Base-by-base conservation (phyloP, 2,329 filamentous ascomycete genomes). In the Volutella citrinella region DNA sequence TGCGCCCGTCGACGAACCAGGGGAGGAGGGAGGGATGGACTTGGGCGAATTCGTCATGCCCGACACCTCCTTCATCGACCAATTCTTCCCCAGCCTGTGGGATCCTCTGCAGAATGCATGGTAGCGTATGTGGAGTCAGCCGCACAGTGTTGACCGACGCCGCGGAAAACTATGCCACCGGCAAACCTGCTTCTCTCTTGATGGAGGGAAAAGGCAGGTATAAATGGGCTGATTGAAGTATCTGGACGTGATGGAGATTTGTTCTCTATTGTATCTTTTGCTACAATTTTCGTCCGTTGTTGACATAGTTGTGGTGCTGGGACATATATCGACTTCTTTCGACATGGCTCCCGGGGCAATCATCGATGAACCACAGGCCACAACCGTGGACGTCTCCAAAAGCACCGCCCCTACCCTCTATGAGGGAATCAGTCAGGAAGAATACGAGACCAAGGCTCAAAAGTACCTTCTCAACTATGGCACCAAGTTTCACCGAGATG, bases 31-130 rank as follows among this genome's bases (percentile, higher is more conserved):
- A 7, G 22, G 39, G 16, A 37, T 43, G 5, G 45, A 52, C 13
- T 34, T 55, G 18, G 39, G 55, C 5, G 51, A 55, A 4, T 60
- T 59, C 32, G 42, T 51, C 16, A 46, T 59, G 46, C 48, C 52
- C 6, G 60, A 63, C 29, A 40, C 49, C 17, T 60, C 57, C 13
- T 51, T 59, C 15, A 46, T 63, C 12, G 57, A 63, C 32, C 57
- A 61, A 13, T 49, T 59, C 23, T 59, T 62, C 13, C 58, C 59
- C 3, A 55, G 52, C 33, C 37, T 63, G 17, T 63, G 59, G 57
- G 60, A 62, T 38, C 57, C 59, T n/a, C 33, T 60, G 33, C 57
- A 63, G 26, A 60, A 53, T 43, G 47, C 45, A 13, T 59, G 59
- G 55, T 61, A 42, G 29, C 13, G 5, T 29, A 10, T 17, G 15